Evolutionary conservation across 139 green algal genomes (phyloP).

Genomic region (Chlamydomonas urium): DNA sequence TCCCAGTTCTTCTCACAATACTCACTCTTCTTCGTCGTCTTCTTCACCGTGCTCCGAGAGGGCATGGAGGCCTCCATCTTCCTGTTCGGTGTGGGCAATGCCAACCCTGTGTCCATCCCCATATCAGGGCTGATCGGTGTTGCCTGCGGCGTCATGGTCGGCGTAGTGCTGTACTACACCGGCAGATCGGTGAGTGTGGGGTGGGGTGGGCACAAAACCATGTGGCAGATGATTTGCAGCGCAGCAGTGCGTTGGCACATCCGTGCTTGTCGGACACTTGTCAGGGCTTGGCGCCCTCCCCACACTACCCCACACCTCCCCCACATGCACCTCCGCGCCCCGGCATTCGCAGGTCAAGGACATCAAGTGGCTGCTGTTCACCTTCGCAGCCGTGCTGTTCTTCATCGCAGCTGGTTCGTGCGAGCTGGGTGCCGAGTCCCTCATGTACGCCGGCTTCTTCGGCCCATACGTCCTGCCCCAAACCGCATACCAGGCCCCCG

Average conservation of each 20-base stretch:
- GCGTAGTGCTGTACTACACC: slow-evolving; percentile 37
- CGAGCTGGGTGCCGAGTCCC: neutral
- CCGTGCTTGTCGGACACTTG: no score
- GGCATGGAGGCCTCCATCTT: slow-evolving; percentile 53
- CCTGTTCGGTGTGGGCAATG: slow-evolving; percentile 38
- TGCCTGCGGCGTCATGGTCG: slow-evolving; percentile 14
- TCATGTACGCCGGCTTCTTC: slow-evolving; percentile 1
- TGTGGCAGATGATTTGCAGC: no score
- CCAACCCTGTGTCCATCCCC: slow-evolving; percentile 19
- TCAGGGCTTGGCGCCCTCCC: no score
- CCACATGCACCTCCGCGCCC: neutral
- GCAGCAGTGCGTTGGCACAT: no score
- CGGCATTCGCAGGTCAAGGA: slow-evolving; percentile 30
- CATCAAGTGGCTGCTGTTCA: slow-evolving; percentile 48
- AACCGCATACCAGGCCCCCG: no score
- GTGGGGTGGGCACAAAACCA: no score
- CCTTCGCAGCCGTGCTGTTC: slow-evolving; percentile 45
- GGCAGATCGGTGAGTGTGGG: slow-evolving; percentile 23
- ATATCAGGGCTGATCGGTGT: slow-evolving; percentile 30
- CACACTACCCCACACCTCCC: no score
- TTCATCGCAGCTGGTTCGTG: slow-evolving; percentile 42
- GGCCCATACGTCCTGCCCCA: no score
- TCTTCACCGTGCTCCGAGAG: slow-evolving; percentile 36
- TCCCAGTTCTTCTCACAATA: slow-evolving; percentile 8
- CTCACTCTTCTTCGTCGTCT: slow-evolving; percentile 36